Evolutionary conservation across 768 basidiomycete genomes (phyloP).

Genomic region (Amyloporia xantha): DNA sequence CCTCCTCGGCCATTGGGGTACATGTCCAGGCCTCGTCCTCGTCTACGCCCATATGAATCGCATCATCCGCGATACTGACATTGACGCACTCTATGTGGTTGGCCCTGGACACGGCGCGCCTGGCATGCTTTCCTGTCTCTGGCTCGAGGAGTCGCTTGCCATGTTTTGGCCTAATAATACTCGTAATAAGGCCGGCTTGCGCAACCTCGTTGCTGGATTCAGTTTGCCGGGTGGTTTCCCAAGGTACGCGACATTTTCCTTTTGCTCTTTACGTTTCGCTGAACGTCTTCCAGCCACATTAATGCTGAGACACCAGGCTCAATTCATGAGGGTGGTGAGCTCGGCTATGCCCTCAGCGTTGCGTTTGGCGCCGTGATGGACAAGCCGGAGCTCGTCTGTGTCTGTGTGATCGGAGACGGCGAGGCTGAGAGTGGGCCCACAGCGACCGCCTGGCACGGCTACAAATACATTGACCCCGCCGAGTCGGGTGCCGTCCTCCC

Average conservation of each 20-base stretch:
- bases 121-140: slow-evolving; percentile 77
- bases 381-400: slow-evolving; percentile 75
- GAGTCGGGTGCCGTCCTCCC: slow-evolving; percentile 91
- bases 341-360: slow-evolving; percentile 83
- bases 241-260: slow-evolving; percentile 38
- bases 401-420: slow-evolving; percentile 83
- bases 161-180: slow-evolving; percentile 52
- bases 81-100: slow-evolving; percentile 73
- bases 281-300: slow-evolving; percentile 42
- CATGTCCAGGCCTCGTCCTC: slow-evolving; percentile 71
- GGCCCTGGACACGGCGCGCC: slow-evolving; percentile 90
- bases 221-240: slow-evolving; percentile 82
- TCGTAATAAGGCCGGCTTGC: slow-evolving; percentile 50
- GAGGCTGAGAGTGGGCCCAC: slow-evolving; percentile 82
- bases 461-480: slow-evolving; percentile 86
- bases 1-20: slow-evolving; percentile 81
- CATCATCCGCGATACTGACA: slow-evolving; percentile 49
- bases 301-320: slow-evolving; percentile 84
- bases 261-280: no score
- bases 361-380: slow-evolving; percentile 91
- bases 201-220: slow-evolving; percentile 67
- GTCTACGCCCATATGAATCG: slow-evolving; percentile 44
- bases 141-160: slow-evolving; percentile 72
- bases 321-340: slow-evolving; percentile 89
- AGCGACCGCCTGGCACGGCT: slow-evolving; percentile 75